Evolutionary conservation across 345 rosid genomes (phyloP).

Genomic region (Hypericum perforatum): DNA sequence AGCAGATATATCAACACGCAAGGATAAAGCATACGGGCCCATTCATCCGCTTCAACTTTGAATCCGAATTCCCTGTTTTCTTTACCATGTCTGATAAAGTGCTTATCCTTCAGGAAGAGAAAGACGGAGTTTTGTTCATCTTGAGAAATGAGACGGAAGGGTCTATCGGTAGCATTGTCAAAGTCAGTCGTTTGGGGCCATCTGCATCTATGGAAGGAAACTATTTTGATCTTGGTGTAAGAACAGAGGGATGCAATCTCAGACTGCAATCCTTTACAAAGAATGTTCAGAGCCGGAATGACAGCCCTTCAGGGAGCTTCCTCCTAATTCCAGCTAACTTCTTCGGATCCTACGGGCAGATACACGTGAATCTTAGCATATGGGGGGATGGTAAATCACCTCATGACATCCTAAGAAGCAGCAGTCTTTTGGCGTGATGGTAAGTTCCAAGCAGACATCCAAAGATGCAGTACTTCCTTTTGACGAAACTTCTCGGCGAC

Average conservation of each 20-base stretch:
- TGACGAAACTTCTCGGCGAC: too few relatives aligned
- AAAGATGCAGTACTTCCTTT: too few relatives aligned
- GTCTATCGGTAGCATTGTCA: constrained; percentile 19
- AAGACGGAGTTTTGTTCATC: constrained; percentile 35
- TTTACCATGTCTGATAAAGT: constrained; percentile 17
- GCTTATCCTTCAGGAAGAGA: constrained; percentile 40
- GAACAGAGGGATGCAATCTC: constrained; percentile 21
- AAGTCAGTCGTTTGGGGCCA: constrained; percentile 27
- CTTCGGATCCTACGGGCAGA: constrained; percentile 24
- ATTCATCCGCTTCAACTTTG: constrained; percentile 24
- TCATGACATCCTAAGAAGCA: background rate
- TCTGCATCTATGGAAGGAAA: constrained; percentile 15
- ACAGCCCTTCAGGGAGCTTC: constrained; percentile 16
- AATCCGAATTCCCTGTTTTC: constrained; percentile 21
- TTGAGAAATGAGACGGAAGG: constrained; percentile 20
- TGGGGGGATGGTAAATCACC: constrained; percentile 16
- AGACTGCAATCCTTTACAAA: constrained; percentile 27
- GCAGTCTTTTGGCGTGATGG: background rate
- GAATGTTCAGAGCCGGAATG: constrained; percentile 20
- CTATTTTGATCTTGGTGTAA: constrained; percentile 19
- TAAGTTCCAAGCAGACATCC: too few relatives aligned
- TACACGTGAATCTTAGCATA: constrained; percentile 31
- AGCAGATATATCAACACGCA: constrained; percentile 30
- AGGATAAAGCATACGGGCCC: constrained; percentile 28
- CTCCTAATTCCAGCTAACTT: constrained; percentile 24